A percentile compares a stretch with the other conserved stretches of the same genome.
These are phyloP conservation scores for Elymus sibiricus DNA, from an alignment of 176 grass and related monocot genomes.

Conservation along the genomic window DNA sequence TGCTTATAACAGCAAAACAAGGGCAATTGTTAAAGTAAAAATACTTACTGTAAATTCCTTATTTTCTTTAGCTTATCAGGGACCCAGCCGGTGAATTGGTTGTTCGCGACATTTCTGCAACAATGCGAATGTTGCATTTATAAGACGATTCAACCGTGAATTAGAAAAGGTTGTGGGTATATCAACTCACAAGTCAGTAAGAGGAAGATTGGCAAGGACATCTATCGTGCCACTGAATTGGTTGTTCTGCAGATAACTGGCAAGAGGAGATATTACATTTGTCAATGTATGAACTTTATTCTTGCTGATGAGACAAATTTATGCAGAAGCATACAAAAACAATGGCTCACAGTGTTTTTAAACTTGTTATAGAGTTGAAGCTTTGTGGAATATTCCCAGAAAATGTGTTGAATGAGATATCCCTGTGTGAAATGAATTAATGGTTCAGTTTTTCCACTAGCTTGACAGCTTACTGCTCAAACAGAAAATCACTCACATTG, in stretches of 20 bases:
- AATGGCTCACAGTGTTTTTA: constrained; percentile 71
- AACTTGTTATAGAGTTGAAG: constrained; percentile 57
- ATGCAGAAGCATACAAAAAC: neutral
- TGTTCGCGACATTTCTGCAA: constrained; percentile 88
- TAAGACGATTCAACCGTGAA: neutral
- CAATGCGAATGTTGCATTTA: constrained; percentile 23
- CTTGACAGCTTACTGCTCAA: neutral
- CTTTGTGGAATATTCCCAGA: constrained; percentile 80
- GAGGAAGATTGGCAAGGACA: constrained; percentile 74
- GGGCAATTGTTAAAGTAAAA: neutral
- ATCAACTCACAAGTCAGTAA: constrained; percentile 73
- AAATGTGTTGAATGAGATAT: constrained; percentile 71
- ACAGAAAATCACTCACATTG: constrained; percentile 59
- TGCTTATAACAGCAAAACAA: neutral
- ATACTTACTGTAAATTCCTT: constrained; percentile 62
- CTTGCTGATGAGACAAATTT: neutral
- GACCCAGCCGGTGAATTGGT: constrained; percentile 88
- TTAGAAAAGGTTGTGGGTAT: neutral
- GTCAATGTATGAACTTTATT: neutral
- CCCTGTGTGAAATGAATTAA: constrained; percentile 47
- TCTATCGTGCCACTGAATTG: constrained; percentile 80
- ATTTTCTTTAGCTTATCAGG: constrained; percentile 79
- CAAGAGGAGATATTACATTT: constrained; percentile 16
- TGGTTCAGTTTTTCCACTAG: constrained; percentile 16
- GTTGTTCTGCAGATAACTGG: constrained; percentile 92